Evolutionary conservation across 2,329 filamentous ascomycete species (phyloP), one percentile per base, ranked within the genome.

Genomic region (Blastomyces parvus): DNA sequence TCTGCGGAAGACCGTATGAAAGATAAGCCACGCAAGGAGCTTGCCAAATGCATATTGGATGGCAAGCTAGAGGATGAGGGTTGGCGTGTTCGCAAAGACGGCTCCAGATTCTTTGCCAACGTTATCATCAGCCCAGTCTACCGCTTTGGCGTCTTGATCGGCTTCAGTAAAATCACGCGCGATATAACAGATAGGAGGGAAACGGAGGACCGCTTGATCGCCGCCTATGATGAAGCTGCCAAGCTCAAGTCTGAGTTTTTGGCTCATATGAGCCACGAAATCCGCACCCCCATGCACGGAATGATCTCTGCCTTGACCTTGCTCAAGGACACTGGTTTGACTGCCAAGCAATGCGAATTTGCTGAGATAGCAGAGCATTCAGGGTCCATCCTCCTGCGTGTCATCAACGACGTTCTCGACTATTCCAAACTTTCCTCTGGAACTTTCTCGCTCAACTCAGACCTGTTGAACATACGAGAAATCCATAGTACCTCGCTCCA

Each of bases 341-440:
- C 78, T 6, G 70, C 78, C 0, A 78, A 83, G 52, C 84, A 87
- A 70, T 77, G 78, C 27, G 84, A 87, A 63, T 81, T 82, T 52
- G 79, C 82, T 1, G 76, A 77, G 50, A 83, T 86, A 56, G 83
- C 87, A 62, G 79, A 84, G 66, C 83, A 86, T 63, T 86, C 84
- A 0, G 84, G 82, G 1, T 79, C 81, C 25, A 77, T 86, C 2
- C 75, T 87, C 27, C 73, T 87, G 22, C 82, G 83, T 66, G 80
- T 87, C 59, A 86, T 87, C 70, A 86, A 87, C 68, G 83, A 86
- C 65, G 85, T 88, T 56, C 77, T 87, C n/a, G 85, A 88, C 72
- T 87, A 85, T 69, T 86, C 84, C 11, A 87, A 86, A 67, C 76
- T 86, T 6, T 80, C 82, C 0, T 83, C 83, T 0, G 83, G 83